phyloP scores from a whole-genome alignment of 1,284 basidiomycete genomes.

The Vanrija pseudolonga region DNA sequence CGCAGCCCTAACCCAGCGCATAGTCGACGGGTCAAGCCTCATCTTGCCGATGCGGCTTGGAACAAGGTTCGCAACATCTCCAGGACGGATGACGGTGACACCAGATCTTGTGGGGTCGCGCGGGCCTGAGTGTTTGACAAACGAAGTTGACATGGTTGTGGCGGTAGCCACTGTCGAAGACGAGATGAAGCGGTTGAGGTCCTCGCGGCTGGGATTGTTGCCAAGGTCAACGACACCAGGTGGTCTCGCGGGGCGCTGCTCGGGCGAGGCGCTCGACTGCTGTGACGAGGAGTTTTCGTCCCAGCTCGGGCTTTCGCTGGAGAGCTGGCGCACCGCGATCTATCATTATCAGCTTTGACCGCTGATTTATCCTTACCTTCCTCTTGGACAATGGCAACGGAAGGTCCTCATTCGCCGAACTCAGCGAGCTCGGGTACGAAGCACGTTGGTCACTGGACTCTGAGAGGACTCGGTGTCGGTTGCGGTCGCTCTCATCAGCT shows the following conservation, averaged over 20 bases:
- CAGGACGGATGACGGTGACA: conserved; percentile 63
- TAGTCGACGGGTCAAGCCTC: conserved; percentile 73
- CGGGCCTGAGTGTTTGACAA: conserved; percentile 73
- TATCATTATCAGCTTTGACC: not conserved
- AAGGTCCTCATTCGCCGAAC: conserved; percentile 4
- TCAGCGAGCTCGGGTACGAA: not conserved
- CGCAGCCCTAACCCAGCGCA: conserved; percentile 74
- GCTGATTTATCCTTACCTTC: too few relatives aligned
- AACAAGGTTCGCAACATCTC: conserved; percentile 60
- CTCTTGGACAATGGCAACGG: not conserved
- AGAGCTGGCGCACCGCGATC: not conserved
- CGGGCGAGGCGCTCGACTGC: not conserved
- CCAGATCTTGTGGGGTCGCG: conserved; percentile 43
- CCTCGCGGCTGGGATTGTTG: conserved; percentile 50
- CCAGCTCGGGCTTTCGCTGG: not conserved
- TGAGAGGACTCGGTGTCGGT: conserved; percentile 24
- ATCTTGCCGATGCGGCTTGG: conserved; percentile 77
- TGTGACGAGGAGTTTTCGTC: not conserved
- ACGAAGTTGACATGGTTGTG: conserved; percentile 73
- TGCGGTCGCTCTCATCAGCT: conserved; percentile 7
- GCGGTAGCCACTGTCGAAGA: conserved; percentile 56
- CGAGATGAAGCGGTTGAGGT: conserved; percentile 80
- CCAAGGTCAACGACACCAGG: not conserved
- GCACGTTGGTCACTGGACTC: conserved; percentile 44
- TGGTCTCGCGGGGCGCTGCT: not conserved